These are phyloP conservation scores for Calcarisporium arbuscula DNA, from an alignment of 2,329 filamentous ascomycete genomes.

Conservation along the genomic window DNA sequence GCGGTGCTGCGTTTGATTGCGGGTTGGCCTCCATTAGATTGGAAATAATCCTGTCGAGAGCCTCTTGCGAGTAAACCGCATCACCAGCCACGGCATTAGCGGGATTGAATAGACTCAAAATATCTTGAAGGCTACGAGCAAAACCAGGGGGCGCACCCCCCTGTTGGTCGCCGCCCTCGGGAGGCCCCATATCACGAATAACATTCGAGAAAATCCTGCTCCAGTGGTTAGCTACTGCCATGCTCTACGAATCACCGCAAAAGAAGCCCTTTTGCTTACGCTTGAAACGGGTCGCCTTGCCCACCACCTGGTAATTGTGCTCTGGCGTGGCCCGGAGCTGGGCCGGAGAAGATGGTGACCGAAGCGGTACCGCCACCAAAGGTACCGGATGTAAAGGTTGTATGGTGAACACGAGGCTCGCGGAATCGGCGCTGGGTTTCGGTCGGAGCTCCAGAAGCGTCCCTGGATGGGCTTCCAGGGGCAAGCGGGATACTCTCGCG, in stretches of 20 bases:
- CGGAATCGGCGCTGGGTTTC: constrained; percentile 14
- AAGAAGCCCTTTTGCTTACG: too few relatives aligned
- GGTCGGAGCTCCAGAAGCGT: constrained; percentile 7
- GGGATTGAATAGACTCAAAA: constrained; percentile 49
- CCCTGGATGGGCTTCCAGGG: constrained; percentile 9
- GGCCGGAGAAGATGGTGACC: constrained; percentile 41
- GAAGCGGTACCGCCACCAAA: constrained; percentile 37
- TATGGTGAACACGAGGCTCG: constrained; percentile 26
- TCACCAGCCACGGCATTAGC: constrained; percentile 59
- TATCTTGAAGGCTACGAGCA: constrained; percentile 38
- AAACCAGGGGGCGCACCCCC: constrained; percentile 18
- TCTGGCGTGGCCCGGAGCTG: constrained; percentile 16
- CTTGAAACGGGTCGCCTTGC: constrained; percentile 37
- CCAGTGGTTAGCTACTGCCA: too few relatives aligned
- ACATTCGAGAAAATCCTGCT: constrained; percentile 44
- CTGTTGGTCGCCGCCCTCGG: constrained; percentile 16
- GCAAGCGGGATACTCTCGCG: too few relatives aligned
- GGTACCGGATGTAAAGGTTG: constrained; percentile 30
- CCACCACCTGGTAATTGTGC: constrained; percentile 6
- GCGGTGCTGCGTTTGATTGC: constrained; percentile 70
- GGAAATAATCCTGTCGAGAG: constrained; percentile 80
- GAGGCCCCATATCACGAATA: constrained; percentile 32
- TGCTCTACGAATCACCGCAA: too few relatives aligned
- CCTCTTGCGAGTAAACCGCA: constrained; percentile 85
- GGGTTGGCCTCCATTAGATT: constrained; percentile 81